These are phyloP conservation scores for Mimosa pudica DNA, from an alignment of 306 rosid species.

Conservation along the genomic window DNA sequence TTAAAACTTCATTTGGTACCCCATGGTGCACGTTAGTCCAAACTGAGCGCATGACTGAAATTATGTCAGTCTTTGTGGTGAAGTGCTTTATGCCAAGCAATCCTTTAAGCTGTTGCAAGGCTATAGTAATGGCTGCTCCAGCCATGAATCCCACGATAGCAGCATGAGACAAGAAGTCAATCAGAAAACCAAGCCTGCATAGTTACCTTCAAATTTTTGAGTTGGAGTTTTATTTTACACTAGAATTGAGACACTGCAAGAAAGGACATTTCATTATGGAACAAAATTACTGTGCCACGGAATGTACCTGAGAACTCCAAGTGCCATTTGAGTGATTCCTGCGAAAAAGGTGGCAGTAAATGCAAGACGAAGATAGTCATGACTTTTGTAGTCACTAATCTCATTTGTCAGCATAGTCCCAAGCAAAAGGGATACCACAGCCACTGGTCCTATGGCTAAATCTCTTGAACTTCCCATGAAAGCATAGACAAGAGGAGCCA, in stretches of 20 bases:
- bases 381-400: conserved; percentile 23
- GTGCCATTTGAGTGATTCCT: conserved; percentile 66
- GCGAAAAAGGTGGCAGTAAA: conserved; percentile 88
- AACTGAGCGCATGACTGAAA: conserved; percentile 75
- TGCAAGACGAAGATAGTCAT: conserved; percentile 56
- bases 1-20: conserved; percentile 44
- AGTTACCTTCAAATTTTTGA: background rate
- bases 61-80: conserved; percentile 75
- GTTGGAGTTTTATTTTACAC: background rate
- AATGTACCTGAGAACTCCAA: conserved; percentile 62
- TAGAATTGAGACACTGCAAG: background rate
- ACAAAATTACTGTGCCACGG: background rate
- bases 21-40: conserved; percentile 61
- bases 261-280: background rate
- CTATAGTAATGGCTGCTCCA: conserved; percentile 92
- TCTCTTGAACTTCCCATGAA: conserved; percentile 87
- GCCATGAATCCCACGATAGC: conserved; percentile 95
- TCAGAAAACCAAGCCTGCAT: conserved; percentile 85
- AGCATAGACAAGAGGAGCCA: conserved; percentile 77
- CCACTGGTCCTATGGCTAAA: conserved; percentile 83
- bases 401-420: conserved; percentile 52
- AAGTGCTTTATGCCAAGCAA: conserved; percentile 62
- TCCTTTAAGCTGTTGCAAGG: conserved; percentile 91
- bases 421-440: conserved; percentile 82
- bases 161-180: conserved; percentile 88